Base-by-base conservation (phyloP, 75 land plant species). In the Ceratopteris richardii region DNA sequence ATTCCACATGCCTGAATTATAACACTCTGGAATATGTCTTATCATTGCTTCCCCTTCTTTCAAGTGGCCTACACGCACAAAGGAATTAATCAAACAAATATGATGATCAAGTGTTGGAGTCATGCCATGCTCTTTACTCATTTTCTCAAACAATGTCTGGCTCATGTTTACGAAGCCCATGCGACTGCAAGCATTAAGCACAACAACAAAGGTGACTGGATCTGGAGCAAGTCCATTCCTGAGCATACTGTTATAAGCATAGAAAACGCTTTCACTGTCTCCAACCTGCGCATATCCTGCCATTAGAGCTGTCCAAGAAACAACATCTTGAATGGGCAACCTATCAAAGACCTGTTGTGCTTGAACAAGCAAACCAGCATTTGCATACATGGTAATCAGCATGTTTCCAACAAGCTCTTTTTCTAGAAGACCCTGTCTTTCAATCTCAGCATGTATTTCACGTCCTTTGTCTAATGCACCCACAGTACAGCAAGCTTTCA, bases 301-400 rank as follows among this genome's bases (percentile, higher is more conserved):
- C 42, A 84, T 84, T 57, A 84, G 80, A 27, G 83, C 74, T 73
- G 80, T 84, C 88, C 88, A 84, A 7, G 88, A 70, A 14, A 84
- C 59, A 28, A 62, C 78, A 69, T 74, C 75, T 52, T 56, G 76
- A 18, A 73, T 65, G 14, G 69, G 54, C 69, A 74, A 77, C 10
- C 31, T 69, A 36, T 1, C 11, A 29, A 84, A 84, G 27, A 58
- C 72, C 24, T 25, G 61, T 22, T 62, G 48, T 11, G 87, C 80
- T 61, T 76, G 80, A 51, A 41, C 43, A 25, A 84, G 66, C 47
- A 58, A 56, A 1, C 87, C 87, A 68, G 80, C 76, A 44, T 84
- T 84, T 0, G 87, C 68, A 68, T 80, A 84, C 10, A 84, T 71
- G 10, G 87, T 67, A 50, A 84, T 63, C 25, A 84, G 56, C 18